phyloP scores from a whole-genome alignment of 495 filamentous ascomycete genomes.

The Hapsidospora chrysogenum region DNA sequence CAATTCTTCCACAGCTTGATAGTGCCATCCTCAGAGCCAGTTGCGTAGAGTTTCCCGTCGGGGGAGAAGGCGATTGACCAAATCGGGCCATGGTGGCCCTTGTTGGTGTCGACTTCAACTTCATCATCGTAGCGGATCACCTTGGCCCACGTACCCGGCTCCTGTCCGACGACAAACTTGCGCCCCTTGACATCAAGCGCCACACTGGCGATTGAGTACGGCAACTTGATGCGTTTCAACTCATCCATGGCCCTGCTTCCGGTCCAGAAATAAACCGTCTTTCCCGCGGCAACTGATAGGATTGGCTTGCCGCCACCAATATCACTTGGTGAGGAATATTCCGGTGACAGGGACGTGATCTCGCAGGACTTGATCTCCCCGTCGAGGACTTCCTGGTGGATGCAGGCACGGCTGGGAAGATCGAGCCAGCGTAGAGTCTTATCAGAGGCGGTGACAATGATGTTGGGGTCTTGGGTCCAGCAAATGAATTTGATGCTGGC shows the following conservation, averaged over 20 bases:
- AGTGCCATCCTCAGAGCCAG: slow-evolving; percentile 91
- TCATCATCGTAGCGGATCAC: slow-evolving; percentile 76
- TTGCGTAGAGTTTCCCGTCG: slow-evolving; percentile 88
- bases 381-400: slow-evolving; percentile 56
- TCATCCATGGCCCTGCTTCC: slow-evolving; percentile 49
- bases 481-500: slow-evolving; percentile 88
- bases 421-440: slow-evolving; percentile 92
- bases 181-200: slow-evolving; percentile 66
- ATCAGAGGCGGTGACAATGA: slow-evolving; percentile 80
- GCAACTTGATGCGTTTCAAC: slow-evolving; percentile 58
- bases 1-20: slow-evolving; percentile 73
- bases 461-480: slow-evolving; percentile 75
- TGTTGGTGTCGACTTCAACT: slow-evolving; percentile 75
- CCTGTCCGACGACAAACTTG: slow-evolving; percentile 75
- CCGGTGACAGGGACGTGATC: slow-evolving; percentile 40
- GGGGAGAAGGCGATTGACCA: slow-evolving; percentile 92
- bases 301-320: slow-evolving; percentile 37
- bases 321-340: slow-evolving; percentile 21
- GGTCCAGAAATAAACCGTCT: slow-evolving; percentile 84
- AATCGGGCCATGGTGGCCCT: slow-evolving; percentile 92
- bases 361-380: slow-evolving; percentile 85
- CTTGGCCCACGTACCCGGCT: slow-evolving; percentile 82
- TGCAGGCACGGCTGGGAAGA: slow-evolving; percentile 50
- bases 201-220: slow-evolving; percentile 76
- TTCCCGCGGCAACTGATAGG: slow-evolving; percentile 61